A percentile compares a stretch with the other conserved stretches of the same genome.
These are phyloP conservation scores for Flammula alnicola DNA, from an alignment of 1,284 basidiomycete species.

Conservation along the genomic window DNA sequence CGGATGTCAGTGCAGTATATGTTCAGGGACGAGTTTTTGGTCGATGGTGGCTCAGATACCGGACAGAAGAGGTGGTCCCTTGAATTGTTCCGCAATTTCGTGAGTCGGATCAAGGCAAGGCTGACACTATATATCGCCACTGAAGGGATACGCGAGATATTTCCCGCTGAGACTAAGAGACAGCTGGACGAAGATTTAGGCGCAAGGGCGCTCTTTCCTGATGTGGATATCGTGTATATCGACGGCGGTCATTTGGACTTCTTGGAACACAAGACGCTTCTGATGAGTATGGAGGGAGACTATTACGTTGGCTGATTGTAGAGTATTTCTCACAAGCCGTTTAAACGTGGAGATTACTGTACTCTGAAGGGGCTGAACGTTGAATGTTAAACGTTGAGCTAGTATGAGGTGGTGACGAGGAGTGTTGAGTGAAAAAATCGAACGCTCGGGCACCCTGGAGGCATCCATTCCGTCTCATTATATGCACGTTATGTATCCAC, in stretches of 20 bases:
- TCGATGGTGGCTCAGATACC: not conserved
- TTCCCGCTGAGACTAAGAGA: not conserved
- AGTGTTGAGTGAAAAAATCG: too few species aligned
- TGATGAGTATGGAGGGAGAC: not conserved
- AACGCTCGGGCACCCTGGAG: too few species aligned
- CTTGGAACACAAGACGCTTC: not conserved
- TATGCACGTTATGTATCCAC: too few species aligned
- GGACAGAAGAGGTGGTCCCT: not conserved
- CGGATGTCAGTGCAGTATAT: slow-evolving; percentile 4
- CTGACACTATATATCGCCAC: slow-evolving; percentile 7
- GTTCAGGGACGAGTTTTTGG: not conserved
- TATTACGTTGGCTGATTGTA: too few species aligned
- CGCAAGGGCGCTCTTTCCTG: slow-evolving; percentile 2
- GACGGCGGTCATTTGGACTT: slow-evolving; percentile 11
- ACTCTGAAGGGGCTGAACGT: too few species aligned
- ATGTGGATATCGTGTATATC: not conserved
- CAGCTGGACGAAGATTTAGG: slow-evolving; percentile 1
- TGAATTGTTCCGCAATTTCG: not conserved
- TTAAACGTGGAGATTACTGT: too few species aligned
- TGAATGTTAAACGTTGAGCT: too few species aligned
- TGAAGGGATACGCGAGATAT: not conserved
- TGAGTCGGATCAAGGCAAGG: not conserved
- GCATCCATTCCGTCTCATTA: too few species aligned
- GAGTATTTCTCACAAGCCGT: too few species aligned
- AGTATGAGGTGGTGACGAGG: too few species aligned